These are phyloP conservation scores for Cinchona pubescens DNA, from an alignment of 257 asterid species.

Conservation along the genomic window DNA sequence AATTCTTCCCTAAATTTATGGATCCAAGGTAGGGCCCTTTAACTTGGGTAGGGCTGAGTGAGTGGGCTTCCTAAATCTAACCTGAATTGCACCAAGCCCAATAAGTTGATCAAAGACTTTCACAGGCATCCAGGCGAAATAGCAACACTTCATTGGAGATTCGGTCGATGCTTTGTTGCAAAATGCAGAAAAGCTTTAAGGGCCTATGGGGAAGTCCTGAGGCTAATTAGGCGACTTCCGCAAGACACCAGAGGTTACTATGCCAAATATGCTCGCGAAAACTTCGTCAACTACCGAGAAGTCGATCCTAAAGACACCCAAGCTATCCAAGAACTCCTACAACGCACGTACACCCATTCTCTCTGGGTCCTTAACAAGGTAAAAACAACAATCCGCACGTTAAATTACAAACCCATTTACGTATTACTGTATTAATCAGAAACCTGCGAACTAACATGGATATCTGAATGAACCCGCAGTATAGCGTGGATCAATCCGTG, in stretches of 20 bases:
- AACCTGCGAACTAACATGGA: neutral
- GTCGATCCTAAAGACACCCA: conserved; percentile 48
- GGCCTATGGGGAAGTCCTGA: conserved; percentile 82
- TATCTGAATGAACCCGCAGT: conserved; percentile 40
- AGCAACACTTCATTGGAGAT: neutral
- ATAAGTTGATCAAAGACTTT: no score
- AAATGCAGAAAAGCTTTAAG: conserved; percentile 74
- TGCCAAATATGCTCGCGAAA: conserved; percentile 88
- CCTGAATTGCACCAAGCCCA: no score
- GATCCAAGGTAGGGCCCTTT: no score
- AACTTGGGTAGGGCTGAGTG: no score
- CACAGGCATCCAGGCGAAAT: neutral
- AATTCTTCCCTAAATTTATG: no score
- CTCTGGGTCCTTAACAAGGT: conserved; percentile 91
- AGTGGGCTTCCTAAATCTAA: no score
- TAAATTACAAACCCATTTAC: neutral
- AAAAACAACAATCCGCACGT: neutral
- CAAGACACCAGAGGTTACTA: conserved; percentile 66
- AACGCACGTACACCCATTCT: conserved; percentile 68
- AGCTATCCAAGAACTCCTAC: conserved; percentile 60
- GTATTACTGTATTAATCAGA: no score
- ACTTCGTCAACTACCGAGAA: conserved; percentile 91
- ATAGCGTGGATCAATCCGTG: conserved; percentile 65
- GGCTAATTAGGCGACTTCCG: conserved; percentile 83
- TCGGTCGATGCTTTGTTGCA: conserved; percentile 23